A percentile compares a stretch with the other conserved stretches of the same genome.
phyloP scores from a whole-genome alignment of 192 early-diverging fungal species.

The Spizellomyces punctatus region DNA sequence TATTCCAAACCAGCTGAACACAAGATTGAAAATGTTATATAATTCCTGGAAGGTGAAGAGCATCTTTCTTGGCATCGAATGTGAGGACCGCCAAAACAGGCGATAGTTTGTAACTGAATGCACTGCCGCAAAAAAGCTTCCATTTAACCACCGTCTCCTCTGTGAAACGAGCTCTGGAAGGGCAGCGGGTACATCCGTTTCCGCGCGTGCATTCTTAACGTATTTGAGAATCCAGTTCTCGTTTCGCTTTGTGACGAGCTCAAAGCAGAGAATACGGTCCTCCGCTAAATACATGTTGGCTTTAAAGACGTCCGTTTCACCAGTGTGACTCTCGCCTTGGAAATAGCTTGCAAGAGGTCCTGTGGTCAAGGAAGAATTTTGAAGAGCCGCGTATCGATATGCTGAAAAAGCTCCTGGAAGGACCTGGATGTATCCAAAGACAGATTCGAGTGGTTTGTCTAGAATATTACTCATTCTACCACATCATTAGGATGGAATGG shows the following conservation, averaged over 20 bases:
- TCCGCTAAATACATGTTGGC: constrained; percentile 82
- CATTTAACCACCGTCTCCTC: constrained; percentile 93
- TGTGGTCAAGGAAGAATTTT: constrained; percentile 68
- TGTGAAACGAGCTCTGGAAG: constrained; percentile 93
- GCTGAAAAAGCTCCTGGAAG: constrained; percentile 88
- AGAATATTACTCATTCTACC: constrained; percentile 81
- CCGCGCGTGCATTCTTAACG: constrained; percentile 81
- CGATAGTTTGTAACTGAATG: constrained; percentile 78
- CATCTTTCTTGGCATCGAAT: constrained; percentile 69
- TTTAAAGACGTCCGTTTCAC: constrained; percentile 61
- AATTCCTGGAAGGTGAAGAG: constrained; percentile 75
- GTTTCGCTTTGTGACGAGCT: constrained; percentile 76
- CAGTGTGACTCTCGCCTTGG: constrained; percentile 50
- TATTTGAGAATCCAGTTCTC: constrained; percentile 67
- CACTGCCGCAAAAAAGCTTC: constrained; percentile 89
- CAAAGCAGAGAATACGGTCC: constrained; percentile 82
- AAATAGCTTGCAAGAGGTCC: constrained; percentile 76
- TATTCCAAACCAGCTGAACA: constrained; percentile 63
- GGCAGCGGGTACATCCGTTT: constrained; percentile 87
- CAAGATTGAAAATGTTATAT: constrained; percentile 79
- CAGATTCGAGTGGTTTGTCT: constrained; percentile 83
- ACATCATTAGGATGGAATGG: background rate
- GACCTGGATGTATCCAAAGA: constrained; percentile 88
- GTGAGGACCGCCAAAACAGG: constrained; percentile 75
- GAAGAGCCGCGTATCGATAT: constrained; percentile 73